Conservation (phyloP, 2,329 filamentous ascomycete genomes). For the Shiraia sp. region DNA sequence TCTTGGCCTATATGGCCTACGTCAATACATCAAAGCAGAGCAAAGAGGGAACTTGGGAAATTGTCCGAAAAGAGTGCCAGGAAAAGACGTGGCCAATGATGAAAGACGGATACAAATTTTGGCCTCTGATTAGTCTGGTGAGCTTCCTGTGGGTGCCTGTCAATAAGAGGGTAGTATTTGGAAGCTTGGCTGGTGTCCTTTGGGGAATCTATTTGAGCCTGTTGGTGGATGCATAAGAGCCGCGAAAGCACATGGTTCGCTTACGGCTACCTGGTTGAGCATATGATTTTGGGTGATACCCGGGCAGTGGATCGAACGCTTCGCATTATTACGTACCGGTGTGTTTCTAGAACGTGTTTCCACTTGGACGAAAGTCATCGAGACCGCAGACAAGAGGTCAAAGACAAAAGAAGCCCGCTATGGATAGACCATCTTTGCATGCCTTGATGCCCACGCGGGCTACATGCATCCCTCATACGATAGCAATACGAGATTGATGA, state of each 20-base stretch:
- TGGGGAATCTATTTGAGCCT: constrained; percentile 80
- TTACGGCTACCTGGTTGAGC: too few relatives aligned
- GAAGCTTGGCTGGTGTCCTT: constrained; percentile 69
- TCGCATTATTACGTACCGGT: too few relatives aligned
- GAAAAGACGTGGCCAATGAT: constrained; percentile 61
- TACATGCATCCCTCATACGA: background rate
- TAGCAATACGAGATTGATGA: background rate
- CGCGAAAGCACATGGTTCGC: too few relatives aligned
- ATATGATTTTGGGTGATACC: too few relatives aligned
- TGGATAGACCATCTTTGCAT: background rate
- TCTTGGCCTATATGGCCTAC: constrained; percentile 63
- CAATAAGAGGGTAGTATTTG: constrained; percentile 70
- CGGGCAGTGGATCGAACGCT: too few relatives aligned
- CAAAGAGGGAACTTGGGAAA: constrained; percentile 31
- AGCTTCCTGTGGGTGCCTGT: constrained; percentile 76
- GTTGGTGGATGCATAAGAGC: constrained; percentile 44
- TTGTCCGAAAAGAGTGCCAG: constrained; percentile 34
- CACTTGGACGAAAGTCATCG: background rate
- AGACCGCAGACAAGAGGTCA: background rate
- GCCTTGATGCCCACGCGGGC: background rate
- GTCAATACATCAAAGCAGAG: constrained; percentile 32
- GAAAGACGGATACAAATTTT: constrained; percentile 70
- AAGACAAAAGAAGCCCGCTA: background rate
- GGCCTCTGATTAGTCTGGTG: constrained; percentile 70
- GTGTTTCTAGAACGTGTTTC: too few relatives aligned